Evolutionary conservation across 2,329 filamentous ascomycete genomes (phyloP), one percentile per base, ranked within the genome.

Genomic region (Colletotrichum tropicale): DNA sequence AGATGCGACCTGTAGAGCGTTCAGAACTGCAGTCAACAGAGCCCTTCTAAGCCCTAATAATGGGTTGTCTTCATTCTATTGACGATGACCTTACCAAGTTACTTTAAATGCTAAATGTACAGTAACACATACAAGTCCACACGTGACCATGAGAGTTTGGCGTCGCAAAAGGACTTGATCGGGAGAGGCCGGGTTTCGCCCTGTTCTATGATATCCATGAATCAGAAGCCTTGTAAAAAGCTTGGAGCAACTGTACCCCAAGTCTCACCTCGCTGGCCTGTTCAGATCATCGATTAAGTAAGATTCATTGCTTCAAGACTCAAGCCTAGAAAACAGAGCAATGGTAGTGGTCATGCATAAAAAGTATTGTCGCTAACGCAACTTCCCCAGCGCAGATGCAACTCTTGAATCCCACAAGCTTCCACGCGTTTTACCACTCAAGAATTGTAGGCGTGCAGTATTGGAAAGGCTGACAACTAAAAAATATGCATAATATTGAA

Each of bases 331-430:
- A 48, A 48, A 48, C 9, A 48, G 0, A 48, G 18, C 18, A n/a
- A 48, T 48, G 38, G 6, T 48, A 21, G 0, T n/a, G 8, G 2
- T 48, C 38, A 48, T 2, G 38, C 38, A 2, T 48, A 10, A 48
- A n/a, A 18, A 1, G 38, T 48, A 12, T n/a, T 48, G 9, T n/a
- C 3, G 38, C 18, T n/a, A n/a, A 48, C 18, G 38, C 38, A 48
- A 48, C 9, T 48, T 48, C 18, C 38, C 18, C 18, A 48, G 18
- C 18, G 9, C 18, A 48, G 38, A 21, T 48, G 38, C 18, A 48
- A 1, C 0, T n/a, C 18, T 48, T 48, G 38, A 0, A 48, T n/a
- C 18, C 38, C 6, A 2, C 3, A n/a, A 10, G 18, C 8, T n/a
- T 43, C 38, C 38, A 18, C 38, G 5, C 18, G 38, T 12, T n/a